Conservation (phyloP, 169 alveolate species). For the Neospora caninum region DNA sequence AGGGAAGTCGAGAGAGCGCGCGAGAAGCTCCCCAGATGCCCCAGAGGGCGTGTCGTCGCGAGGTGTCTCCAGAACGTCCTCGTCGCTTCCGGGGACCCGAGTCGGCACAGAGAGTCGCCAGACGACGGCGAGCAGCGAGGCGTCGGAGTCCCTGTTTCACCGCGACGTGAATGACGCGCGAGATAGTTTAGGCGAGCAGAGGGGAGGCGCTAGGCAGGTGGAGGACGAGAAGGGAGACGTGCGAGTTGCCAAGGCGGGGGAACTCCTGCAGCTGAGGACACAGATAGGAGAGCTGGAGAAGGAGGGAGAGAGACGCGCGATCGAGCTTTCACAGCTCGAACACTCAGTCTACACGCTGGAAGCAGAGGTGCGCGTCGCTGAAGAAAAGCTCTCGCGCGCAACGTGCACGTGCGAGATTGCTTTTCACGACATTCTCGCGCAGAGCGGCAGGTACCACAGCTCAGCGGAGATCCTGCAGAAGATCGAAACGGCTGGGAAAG, state of each 20-base stretch:
- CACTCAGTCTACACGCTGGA: not conserved
- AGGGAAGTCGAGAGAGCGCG: not conserved
- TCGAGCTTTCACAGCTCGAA: not conserved
- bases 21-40: not conserved
- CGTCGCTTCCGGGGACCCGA: not conserved
- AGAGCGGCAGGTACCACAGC: not conserved
- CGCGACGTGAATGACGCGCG: not conserved
- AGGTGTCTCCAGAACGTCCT: not conserved
- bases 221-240: not conserved
- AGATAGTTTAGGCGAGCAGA: not conserved
- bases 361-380: not conserved
- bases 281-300: not conserved
- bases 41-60: not conserved
- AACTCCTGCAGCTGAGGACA: not conserved
- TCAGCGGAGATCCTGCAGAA: not conserved
- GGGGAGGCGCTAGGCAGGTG: not conserved
- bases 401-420: conserved; percentile 12
- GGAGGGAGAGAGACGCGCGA: not conserved
- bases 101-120: not conserved
- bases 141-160: not conserved
- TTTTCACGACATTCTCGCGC: conserved; percentile 3
- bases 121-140: conserved; percentile 3
- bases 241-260: not conserved
- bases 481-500: not conserved
- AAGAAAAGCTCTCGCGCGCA: not conserved